Base-by-base conservation (phyloP, 768 basidiomycete genomes). In the Boletus rufocinnamomeus region DNA sequence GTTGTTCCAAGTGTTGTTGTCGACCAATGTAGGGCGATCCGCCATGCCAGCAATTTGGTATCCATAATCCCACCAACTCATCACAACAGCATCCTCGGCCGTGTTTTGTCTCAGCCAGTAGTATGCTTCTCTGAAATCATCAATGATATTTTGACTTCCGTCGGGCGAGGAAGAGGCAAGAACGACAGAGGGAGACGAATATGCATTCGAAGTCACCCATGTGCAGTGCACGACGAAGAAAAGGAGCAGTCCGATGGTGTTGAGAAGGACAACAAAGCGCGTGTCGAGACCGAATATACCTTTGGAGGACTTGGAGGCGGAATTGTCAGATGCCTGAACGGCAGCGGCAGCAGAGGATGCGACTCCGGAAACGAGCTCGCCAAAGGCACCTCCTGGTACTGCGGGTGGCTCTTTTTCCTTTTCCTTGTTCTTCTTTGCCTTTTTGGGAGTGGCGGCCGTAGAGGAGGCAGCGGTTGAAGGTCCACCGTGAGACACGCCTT, bases 31-130 rank as follows among this genome's bases (percentile, higher is more conserved):
- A 16, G 94, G 88, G 46, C 96, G 80, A 76, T 98, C 95, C 25
- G 97, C 95, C 92, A 98, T 97, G 41, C 97, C 97, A 41, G 97
- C 97, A 69, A 98, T 98, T 75, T 98, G 96, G 72, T 99, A 98
- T 30, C 96, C 97, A 65, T 98, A 99, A 77, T 98, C 97, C 97
- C 97, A 98, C 97, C 97, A 99, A 60, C 90, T 93, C 94, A 96
- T 95, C 27, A 98, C 88, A 34, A 98, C 95, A 6, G 94, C 87
- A 59, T 92, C 88, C 73, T 94, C 80, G 6, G 89, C 82, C 3
- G 97, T 99, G 76, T 98, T 99, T 76, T 95, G 90, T 52, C 97
- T 82, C 49, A 99, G 74, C 97, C 97, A 99, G 70, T 98, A 98
- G 74, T 99, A 98, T 14, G 97, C 97, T 78, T 98, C 97, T 58